phyloP scores from a whole-genome alignment of 108 stramenopile genomes.

The Cyclotella baltica region DNA sequence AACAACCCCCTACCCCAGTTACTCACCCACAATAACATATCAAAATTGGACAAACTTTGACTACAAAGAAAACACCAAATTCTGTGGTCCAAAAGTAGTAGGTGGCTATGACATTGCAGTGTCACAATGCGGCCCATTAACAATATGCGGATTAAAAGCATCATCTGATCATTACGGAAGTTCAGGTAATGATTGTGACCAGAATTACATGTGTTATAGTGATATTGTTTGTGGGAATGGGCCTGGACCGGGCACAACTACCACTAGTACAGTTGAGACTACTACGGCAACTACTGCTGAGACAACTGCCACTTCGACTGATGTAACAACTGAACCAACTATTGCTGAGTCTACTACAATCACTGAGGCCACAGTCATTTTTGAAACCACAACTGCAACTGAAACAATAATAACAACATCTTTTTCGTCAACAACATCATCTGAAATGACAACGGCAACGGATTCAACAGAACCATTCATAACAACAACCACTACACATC shows the following conservation, averaged over 20 bases:
- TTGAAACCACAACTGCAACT: neutral
- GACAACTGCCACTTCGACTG: neutral
- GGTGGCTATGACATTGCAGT: constrained; percentile 21
- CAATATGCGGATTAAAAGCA: constrained; percentile 3
- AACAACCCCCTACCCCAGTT: neutral
- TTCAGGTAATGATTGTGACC: constrained; percentile 21
- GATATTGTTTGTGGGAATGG: constrained; percentile 23
- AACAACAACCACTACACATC: neutral
- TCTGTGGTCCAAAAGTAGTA: constrained; percentile 28
- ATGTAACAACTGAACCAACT: neutral
- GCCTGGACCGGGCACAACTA: neutral
- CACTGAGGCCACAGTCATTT: neutral
- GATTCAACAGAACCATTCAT: neutral
- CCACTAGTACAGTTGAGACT: neutral
- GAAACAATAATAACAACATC: neutral
- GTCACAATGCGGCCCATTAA: neutral
- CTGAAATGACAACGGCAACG: neutral
- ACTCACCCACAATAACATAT: neutral
- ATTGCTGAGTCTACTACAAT: neutral
- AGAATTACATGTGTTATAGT: constrained; percentile 14
- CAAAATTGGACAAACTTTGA: constrained; percentile 17
- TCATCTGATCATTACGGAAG: neutral
- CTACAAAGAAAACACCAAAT: constrained; percentile 2
- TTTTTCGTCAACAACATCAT: neutral
- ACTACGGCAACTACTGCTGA: neutral